Base-by-base conservation (phyloP, 2,329 filamentous ascomycete genomes). In the Microdochium trichocladiopsis region DNA sequence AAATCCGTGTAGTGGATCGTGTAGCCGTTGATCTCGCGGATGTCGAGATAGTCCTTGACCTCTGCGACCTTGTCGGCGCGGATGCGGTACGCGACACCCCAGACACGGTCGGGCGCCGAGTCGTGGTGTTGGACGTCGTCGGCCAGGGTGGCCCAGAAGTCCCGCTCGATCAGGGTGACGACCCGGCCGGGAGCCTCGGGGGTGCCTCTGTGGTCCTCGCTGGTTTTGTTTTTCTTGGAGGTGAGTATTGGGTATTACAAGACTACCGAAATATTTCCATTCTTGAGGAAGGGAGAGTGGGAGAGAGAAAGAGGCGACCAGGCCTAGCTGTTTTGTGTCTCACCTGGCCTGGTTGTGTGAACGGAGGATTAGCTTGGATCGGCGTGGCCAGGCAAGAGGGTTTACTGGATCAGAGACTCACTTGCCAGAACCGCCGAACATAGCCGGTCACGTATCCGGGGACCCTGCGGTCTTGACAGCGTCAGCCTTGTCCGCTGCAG, bases 401-500 rank as follows among this genome's bases (percentile, higher is more conserved):
- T 9, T 18, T 6, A 18, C 9, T 16, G n/a, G 36, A 22, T 18
- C 11, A 16, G 18, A 22, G 41, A 69, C 87, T 62, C 78, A 95
- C 93, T 84, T 99, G 94, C 94, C 94, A 99, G 71, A 99, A 97
- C 36, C 94, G 82, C 53, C 94, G 85, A 41, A 99, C 92, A 68
- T 96, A 99, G 60, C 92, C 91, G 60, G 85, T 88, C 22, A 97
- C 91, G 75, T 90, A 96, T 48, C 93, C 94, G 2, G 91, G 89
- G 25, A 97, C 76, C 53, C 91, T 81, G 61, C 83, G 80, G 66
- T 97, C 93, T 96, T 60, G 47, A 9, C n/a, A n/a, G n/a, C n/a
- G n/a, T n/a, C n/a, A n/a, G n/a, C n/a, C n/a, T n/a, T n/a, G n/a
- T n/a, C n/a, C n/a, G n/a, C n/a, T n/a, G n/a, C n/a, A n/a, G n/a